These are phyloP conservation scores for Neckera pumila DNA, from an alignment of 225 moss, liverwort and hornwort species.

Conservation along the genomic window DNA sequence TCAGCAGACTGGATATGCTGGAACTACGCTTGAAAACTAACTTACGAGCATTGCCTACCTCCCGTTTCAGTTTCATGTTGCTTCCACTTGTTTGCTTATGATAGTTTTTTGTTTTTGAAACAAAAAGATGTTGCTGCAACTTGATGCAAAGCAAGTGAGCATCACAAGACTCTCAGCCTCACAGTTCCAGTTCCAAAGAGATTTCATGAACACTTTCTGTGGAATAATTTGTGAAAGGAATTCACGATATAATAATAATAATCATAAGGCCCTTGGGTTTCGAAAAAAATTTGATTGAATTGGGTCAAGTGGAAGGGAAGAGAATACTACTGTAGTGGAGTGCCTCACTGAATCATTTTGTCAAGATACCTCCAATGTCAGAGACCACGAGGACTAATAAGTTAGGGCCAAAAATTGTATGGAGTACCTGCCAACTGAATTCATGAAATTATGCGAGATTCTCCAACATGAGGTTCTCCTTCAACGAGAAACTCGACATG, in stretches of 20 bases:
- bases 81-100: background rate
- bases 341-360: background rate
- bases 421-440: background rate
- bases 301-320: background rate
- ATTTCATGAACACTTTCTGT: background rate
- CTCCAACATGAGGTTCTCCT: constrained; percentile 1
- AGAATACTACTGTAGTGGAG: too few species aligned
- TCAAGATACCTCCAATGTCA: background rate
- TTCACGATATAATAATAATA: background rate
- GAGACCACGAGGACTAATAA: too few species aligned
- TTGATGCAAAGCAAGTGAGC: background rate
- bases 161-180: background rate
- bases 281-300: background rate
- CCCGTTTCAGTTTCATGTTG: background rate
- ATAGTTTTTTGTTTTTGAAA: background rate
- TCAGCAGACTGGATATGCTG: background rate
- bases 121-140: background rate
- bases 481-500: background rate
- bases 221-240: background rate
- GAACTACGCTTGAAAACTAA: rapidly evolving
- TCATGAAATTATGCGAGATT: background rate
- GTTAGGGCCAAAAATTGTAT: background rate
- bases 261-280: background rate
- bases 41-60: background rate
- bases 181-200: background rate